Evolutionary conservation across 2,329 filamentous ascomycete species (phyloP), one percentile per base, ranked within the genome.

Genomic region (Nakataea oryzae): DNA sequence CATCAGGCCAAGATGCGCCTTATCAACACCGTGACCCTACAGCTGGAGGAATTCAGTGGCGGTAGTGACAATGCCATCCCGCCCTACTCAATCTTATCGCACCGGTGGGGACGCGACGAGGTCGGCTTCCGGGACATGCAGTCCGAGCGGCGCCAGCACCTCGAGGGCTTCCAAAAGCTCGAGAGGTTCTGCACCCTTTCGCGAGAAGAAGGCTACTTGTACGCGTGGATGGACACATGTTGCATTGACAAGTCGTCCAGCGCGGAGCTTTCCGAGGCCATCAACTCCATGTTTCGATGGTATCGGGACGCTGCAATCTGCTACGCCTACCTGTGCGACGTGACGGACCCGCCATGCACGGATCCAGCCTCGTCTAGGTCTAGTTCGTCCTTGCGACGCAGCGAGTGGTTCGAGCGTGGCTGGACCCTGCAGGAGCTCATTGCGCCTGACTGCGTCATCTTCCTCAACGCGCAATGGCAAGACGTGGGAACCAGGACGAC

Each of bases 1-100:
- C 17, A 21, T 9, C 21, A n/a, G 27, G 32, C 5, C 61, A 50
- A 5, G 12, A 66, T 69, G 66, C 54, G 65, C 21, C 64, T 68
- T 8, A 55, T 68, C 50, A 65, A 65, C 32, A 59, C 61, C 1
- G 29, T 29, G 13, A 66, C 63, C 3, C 26, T 63, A 4, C 21
- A 24, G 13, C 63, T 67, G 1, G 58, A 61, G 55, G 62, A 64
- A n/a, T 61, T 55, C 41, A 12, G 24, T 14, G 61, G 41, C n/a
- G 56, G 59, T 26, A n/a, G 54, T 56, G 59, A 61, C 29, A 61
- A 50, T 26, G 58, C 66, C 8, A 62, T 65, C 24, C 70, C 70
- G 11, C 54, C 67, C 1, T 74, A 73, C 62, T 70, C 69, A 2
- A 73, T 73, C 9, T 64, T 74, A 8, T 73, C 71, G 3, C 72